Conservation (phyloP, 768 basidiomycete genomes). For the Erythrobasidium yunnanense region DNA sequence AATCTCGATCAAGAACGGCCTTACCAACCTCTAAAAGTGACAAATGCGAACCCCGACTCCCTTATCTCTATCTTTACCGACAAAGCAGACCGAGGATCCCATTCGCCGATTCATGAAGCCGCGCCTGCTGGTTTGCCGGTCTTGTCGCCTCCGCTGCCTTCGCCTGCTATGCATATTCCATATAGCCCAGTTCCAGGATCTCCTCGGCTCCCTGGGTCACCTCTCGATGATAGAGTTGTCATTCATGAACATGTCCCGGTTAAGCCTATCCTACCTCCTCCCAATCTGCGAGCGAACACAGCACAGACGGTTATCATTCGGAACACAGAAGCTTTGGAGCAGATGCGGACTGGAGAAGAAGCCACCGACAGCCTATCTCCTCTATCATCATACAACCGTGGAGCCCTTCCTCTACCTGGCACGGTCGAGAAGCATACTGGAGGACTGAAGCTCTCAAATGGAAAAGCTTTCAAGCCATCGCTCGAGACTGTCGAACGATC, state of each 20-base stretch:
- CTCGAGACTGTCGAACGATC: conserved; percentile 86
- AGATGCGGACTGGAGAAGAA: background rate
- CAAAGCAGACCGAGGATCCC: background rate
- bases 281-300: conserved; percentile 4
- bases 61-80: conserved; percentile 12
- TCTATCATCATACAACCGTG: too few relatives aligned
- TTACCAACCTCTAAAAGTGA: conserved; percentile 25
- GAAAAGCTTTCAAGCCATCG: conserved; percentile 64
- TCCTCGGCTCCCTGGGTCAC: background rate
- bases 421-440: too few relatives aligned
- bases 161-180: background rate
- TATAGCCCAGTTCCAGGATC: background rate
- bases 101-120: background rate
- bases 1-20: conserved; percentile 7
- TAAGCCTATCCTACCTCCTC: conserved; percentile 18
- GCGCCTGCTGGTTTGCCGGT: background rate
- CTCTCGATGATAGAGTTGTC: conserved; percentile 1
- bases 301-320: conserved; percentile 29
- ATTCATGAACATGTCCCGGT: background rate
- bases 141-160: background rate
- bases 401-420: too few relatives aligned
- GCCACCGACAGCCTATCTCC: background rate
- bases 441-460: background rate
- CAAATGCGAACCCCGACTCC: conserved; percentile 33
- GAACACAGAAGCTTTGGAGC: background rate